Conservation (phyloP, 2,329 filamentous ascomycete genomes). For the Aspergillus pseudoviridinutans region DNA sequence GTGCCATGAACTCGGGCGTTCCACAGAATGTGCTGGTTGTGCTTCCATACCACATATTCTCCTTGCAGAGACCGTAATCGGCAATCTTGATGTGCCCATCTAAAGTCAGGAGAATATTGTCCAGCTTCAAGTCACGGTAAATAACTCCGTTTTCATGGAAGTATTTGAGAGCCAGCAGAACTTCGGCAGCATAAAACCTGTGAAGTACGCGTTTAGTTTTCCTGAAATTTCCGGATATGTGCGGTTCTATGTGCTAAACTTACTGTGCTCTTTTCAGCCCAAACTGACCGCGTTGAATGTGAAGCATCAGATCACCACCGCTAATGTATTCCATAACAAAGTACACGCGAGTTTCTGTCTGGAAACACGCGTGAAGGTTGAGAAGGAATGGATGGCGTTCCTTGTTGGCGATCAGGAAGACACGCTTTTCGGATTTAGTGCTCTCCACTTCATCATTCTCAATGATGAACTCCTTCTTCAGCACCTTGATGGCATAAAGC, state of each 20-base stretch:
- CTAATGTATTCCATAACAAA: conserved; percentile 99
- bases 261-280: conserved; percentile 93
- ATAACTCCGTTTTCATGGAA: conserved; percentile 99
- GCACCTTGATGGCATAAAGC: conserved; percentile 95
- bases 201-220: neutral
- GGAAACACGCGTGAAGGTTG: conserved; percentile 95
- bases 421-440: conserved; percentile 93
- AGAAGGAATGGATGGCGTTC: conserved; percentile 94
- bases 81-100: conserved; percentile 98
- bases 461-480: conserved; percentile 99
- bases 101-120: conserved; percentile 87
- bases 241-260: conserved; percentile 35
- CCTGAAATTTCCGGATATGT: neutral
- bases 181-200: conserved; percentile 95
- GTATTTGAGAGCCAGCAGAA: conserved; percentile 95
- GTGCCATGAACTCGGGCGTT: conserved; percentile 99
- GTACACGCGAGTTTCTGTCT: conserved; percentile 96
- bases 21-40: conserved; percentile 98
- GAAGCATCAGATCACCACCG: conserved; percentile 97
- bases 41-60: conserved; percentile 99
- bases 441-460: conserved; percentile 99
- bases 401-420: conserved; percentile 95
- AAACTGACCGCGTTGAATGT: conserved; percentile 96
- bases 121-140: conserved; percentile 77
- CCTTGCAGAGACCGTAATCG: conserved; percentile 98